Conservation (phyloP, 164 flowering plant species). For the Taxillus chinensis region DNA sequence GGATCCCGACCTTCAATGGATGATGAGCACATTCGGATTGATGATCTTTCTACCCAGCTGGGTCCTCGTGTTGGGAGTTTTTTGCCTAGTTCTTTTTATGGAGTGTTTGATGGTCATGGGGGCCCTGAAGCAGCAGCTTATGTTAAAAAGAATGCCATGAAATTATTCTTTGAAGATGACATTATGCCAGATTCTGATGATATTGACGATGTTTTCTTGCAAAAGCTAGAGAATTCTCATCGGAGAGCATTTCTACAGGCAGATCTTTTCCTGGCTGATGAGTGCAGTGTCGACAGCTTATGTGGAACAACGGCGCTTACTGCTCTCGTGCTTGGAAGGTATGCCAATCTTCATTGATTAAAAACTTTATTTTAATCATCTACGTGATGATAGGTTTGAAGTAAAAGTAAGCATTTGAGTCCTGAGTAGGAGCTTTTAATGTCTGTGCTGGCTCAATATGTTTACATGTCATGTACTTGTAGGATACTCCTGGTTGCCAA, state of each 20-base stretch:
- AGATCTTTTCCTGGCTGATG: conserved; percentile 46
- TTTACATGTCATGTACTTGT: neutral
- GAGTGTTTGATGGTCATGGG: conserved; percentile 44
- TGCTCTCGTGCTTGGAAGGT: conserved; percentile 51
- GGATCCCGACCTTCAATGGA: conserved; percentile 65
- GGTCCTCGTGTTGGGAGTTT: conserved; percentile 40
- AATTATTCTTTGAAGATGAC: conserved; percentile 32
- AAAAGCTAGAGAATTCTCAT: conserved; percentile 27
- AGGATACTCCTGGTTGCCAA: conserved; percentile 43
- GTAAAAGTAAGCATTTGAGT: no score
- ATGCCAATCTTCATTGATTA: neutral
- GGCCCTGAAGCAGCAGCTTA: conserved; percentile 38
- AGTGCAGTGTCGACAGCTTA: conserved; percentile 22
- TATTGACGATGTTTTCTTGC: conserved; percentile 20
- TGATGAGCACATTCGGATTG: conserved; percentile 73
- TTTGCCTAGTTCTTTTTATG: conserved; percentile 45
- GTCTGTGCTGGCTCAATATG: neutral
- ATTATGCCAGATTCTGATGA: conserved; percentile 18
- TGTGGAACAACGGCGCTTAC: conserved; percentile 60
- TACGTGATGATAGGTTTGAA: no score
- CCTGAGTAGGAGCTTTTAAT: no score
- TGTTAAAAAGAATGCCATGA: conserved; percentile 30
- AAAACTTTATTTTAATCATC: no score
- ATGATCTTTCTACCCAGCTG: conserved; percentile 51
- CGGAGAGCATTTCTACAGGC: conserved; percentile 32